Percentiles rank a stretch among this genome's conserved stretches.
Conservation (phyloP, 208 protist genomes). For the Acanthamoeba quina region DNA sequence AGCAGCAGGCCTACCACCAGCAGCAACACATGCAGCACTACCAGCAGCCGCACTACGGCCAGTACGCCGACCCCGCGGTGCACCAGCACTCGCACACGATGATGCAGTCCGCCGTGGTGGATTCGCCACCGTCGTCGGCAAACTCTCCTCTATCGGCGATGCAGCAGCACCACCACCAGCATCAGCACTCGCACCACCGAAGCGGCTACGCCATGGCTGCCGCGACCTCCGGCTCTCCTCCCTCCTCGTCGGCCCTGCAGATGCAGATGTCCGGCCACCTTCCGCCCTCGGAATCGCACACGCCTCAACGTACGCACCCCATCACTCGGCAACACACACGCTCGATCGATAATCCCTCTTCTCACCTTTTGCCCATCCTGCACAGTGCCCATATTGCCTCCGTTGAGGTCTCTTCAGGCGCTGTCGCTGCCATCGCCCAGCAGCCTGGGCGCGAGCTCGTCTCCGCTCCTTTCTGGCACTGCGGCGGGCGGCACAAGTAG, state of each 20-base stretch:
- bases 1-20: not conserved
- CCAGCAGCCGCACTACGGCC: not conserved
- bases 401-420: constrained; percentile 3
- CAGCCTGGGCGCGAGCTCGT: not conserved
- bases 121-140: constrained; percentile 20
- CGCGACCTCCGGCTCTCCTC: not conserved
- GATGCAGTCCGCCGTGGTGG: not conserved
- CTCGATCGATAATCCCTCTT: not conserved
- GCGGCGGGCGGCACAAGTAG: not conserved
- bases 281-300: not conserved
- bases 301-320: not conserved
- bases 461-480: not conserved
- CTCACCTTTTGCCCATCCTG: not conserved
- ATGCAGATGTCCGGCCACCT: constrained; percentile 25
- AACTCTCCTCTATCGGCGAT: not conserved
- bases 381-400: constrained; percentile 5
- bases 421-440: not conserved
- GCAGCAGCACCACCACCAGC: not conserved
- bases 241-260: constrained; percentile 28
- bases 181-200: not conserved
- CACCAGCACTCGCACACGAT: not conserved
- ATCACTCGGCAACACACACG: too few relatives aligned
- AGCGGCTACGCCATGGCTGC: not conserved
- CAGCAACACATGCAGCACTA: constrained; percentile 2
- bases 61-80: not conserved